Percentiles rank a stretch among this genome's conserved stretches.
Conservation (phyloP, 441 rosid genomes). For the Mallotus japonicus region DNA sequence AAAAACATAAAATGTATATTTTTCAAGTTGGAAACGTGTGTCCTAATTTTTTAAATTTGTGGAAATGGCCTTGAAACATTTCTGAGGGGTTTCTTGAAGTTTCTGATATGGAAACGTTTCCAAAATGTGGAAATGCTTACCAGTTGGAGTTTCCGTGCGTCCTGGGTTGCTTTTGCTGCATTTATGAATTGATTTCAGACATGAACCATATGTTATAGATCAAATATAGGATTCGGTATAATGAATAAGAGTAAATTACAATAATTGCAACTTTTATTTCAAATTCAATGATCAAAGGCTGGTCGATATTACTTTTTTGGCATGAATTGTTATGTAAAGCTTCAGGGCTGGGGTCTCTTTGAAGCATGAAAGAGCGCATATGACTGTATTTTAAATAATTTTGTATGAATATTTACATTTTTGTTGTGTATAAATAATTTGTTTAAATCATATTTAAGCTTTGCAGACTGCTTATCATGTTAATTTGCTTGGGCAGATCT, state of each 20-base stretch:
- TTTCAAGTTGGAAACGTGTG: no score
- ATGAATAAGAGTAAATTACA: not conserved
- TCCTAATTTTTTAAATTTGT: no score
- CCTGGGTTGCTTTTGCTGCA: conserved; percentile 1
- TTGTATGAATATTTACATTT: no score
- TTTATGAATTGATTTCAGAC: conserved; percentile 5
- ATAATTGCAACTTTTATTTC: not conserved
- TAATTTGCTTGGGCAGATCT: not conserved
- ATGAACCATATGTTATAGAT: not conserved
- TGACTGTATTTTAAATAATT: not conserved
- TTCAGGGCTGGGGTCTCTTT: not conserved
- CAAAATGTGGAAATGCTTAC: no score
- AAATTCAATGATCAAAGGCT: not conserved
- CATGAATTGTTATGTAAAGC: not conserved
- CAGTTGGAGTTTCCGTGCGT: no score
- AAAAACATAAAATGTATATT: no score
- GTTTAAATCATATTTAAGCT: not conserved
- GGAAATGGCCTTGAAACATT: no score
- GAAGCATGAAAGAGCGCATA: not conserved
- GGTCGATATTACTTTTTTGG: not conserved
- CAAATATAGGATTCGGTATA: not conserved
- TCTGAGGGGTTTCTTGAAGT: no score
- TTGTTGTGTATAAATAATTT: no score
- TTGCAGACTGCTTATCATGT: not conserved
- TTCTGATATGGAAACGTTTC: no score